phyloP scores from a whole-genome alignment of 2,329 filamentous ascomycete genomes.

The Colletotrichum melonis region DNA sequence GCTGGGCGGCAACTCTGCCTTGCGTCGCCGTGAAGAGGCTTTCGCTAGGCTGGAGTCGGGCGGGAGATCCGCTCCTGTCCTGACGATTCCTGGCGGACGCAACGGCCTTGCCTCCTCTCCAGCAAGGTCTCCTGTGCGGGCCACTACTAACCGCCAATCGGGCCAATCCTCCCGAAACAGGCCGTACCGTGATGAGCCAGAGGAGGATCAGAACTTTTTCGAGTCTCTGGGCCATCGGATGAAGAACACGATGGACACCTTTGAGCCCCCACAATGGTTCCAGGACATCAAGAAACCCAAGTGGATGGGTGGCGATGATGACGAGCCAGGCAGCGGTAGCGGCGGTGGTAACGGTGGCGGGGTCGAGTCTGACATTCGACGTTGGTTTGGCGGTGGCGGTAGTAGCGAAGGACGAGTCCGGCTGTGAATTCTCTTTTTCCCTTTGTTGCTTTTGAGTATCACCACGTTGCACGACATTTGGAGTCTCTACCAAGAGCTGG shows the following conservation, averaged over 20 bases:
- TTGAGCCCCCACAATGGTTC: constrained; percentile 86
- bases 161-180: constrained; percentile 35
- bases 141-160: constrained; percentile 49
- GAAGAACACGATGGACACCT: constrained; percentile 89
- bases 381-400: constrained; percentile 64
- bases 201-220: constrained; percentile 86
- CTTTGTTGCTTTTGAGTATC: constrained; percentile 13
- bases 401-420: constrained; percentile 47
- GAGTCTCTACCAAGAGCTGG: constrained; percentile 39
- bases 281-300: constrained; percentile 81
- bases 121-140: constrained; percentile 56
- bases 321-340: constrained; percentile 43
- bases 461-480: constrained; percentile 18
- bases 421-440: constrained; percentile 18
- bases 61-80: constrained; percentile 56
- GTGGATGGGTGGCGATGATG: constrained; percentile 78
- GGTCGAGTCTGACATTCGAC: constrained; percentile 57
- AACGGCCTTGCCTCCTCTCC: constrained; percentile 46
- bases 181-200: constrained; percentile 57
- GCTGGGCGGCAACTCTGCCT: constrained; percentile 71
- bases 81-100: constrained; percentile 58
- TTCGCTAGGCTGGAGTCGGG: constrained; percentile 46
- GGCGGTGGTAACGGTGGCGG: constrained; percentile 31
- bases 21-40: constrained; percentile 59
- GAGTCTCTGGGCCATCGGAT: constrained; percentile 85